A percentile compares a stretch with the other conserved stretches of the same genome.
phyloP scores from a whole-genome alignment of 2,329 filamentous ascomycete genomes.

The Paecilomyces variotii region DNA sequence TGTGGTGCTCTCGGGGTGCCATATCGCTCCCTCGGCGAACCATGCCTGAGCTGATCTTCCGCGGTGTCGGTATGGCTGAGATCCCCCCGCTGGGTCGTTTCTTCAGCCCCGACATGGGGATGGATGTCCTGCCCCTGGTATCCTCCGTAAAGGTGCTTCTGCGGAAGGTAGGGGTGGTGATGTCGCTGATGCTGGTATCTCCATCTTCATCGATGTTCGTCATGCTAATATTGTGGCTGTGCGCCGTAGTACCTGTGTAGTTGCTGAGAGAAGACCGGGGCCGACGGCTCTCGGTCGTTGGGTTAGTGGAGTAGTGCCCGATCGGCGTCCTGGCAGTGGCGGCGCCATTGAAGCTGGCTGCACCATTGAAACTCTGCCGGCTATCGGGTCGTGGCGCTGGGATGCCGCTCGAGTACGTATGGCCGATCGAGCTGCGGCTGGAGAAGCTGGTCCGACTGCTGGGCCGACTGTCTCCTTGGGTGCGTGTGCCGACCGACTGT shows the following conservation, averaged over 20 bases:
- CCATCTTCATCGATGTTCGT: conserved; percentile 48
- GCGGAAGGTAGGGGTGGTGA: conserved; percentile 15
- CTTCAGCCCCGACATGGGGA: conserved; percentile 44
- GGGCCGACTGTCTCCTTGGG: conserved; percentile 52
- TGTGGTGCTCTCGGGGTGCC: conserved; percentile 37
- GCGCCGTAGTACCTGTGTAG: conserved; percentile 42
- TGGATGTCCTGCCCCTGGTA: conserved; percentile 34
- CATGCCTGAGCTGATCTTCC: conserved; percentile 31
- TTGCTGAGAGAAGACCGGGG: conserved; percentile 65
- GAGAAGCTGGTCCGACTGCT: conserved; percentile 63
- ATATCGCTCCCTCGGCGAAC: conserved; percentile 34
- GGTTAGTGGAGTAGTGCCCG: conserved; percentile 44
- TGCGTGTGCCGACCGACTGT: conserved; percentile 42
- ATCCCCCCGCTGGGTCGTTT: conserved; percentile 45
- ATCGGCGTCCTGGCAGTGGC: conserved; percentile 52
- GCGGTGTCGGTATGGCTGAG: conserved; percentile 30
- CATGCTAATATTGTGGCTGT: conserved; percentile 52
- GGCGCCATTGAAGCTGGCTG: background rate
- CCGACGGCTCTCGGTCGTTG: conserved; percentile 45
- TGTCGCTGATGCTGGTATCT: conserved; percentile 22
- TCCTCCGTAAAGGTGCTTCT: conserved; percentile 37
- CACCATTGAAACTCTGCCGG: conserved; percentile 53
- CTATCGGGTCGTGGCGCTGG: conserved; percentile 53
- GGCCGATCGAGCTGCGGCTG: conserved; percentile 34
- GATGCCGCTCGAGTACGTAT: conserved; percentile 27